Base-by-base conservation (phyloP, 345 rosid species). In the Syzygium jambos region DNA sequence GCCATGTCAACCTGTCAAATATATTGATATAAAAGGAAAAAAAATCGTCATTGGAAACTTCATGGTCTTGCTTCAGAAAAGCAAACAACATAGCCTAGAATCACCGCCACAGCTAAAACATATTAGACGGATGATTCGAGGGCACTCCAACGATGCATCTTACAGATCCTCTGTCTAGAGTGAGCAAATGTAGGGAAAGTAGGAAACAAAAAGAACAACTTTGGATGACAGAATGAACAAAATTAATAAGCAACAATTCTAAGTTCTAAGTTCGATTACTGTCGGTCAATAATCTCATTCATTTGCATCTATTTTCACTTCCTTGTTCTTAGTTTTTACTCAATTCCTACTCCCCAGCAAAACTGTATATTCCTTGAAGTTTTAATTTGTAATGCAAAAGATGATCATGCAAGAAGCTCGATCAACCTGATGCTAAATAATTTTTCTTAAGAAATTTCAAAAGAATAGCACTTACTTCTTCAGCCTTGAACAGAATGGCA, bases 1-100 rank as follows among this genome's bases (percentile, higher is more conserved):
- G 93, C 61, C 98, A 98, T 96, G 91, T 98, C 99, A 89, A 98
- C 95, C 99, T 98, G 93, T 49, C 84, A 88, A 87, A 87, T 87
- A 89, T 23, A 92, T 87, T 19, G 49, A 73, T 73, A 34, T 49
- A 57, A 43, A 51, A 87, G 14, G 30, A 89, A 86, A 30, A 46
- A 22, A 83, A 86, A 46, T 27, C 49, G 21, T 73, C 21, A 19
- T 38, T 73, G 10, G 21, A 73, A 73, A 73, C 25, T 73, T 10
- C 51, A 34, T 9, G 52, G 10, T 16, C 53, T 51, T n/a, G 10
- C 46, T 80, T 43, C 85, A 78, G 21, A 80, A 49, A 78, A 80
- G 55, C 85, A 23, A 46, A 54, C 49, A 2, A 53, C 59, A 63
- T 43, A 63, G 59, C 17, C 80, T 7, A 29, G 51, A 59, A 30